Base-by-base conservation (phyloP, 495 filamentous ascomycete species). In the Penicillium steckii region DNA sequence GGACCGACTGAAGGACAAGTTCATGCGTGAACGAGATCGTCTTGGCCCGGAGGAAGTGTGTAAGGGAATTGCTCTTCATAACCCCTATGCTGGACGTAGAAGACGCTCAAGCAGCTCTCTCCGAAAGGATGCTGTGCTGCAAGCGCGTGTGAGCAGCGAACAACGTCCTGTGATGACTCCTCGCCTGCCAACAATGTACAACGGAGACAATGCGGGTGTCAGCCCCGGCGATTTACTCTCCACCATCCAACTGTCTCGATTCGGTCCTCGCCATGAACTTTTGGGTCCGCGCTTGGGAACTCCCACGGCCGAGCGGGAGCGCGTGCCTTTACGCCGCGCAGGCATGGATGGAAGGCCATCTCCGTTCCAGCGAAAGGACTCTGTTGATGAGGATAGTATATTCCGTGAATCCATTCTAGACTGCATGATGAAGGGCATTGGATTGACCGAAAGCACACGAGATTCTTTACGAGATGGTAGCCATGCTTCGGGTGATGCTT, bases 51-150 rank as follows among this genome's bases (percentile, higher is more conserved):
- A 95, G 62, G 93, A 98, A 50, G 79, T 85, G 17, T 86, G 84
- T 53, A 97, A 97, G 70, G 94, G 95, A 13, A 97, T 98, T 59
- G 95, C 95, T 6, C 74, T 98, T 26, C 95, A 97, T 65, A 98
- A 98, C 57, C 84, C 86, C 1, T 82, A 79, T 13, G 77, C 80
- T 22, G 75, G 79, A 37, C 81, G 83, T 35, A 83, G 86, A 55
- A 81, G 82, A 54, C 80, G 88, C 37, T 90, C 92, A 3, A 88
- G 83, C 53, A 86, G 81, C 18, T 84, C 80, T 37, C 72, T 96
- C 2, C 76, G 91, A 42, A 96, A 90, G 61, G 93, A 95, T 50
- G 88, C 88, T 22, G 81, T 83, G n/a, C 64, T 89, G 25, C 87
- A 94, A 52, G 80, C 83, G 19, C 83, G 81, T 55, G 69, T 75